Evolutionary conservation across 345 rosid genomes (phyloP).

Genomic region (Eutrema heterophyllum): DNA sequence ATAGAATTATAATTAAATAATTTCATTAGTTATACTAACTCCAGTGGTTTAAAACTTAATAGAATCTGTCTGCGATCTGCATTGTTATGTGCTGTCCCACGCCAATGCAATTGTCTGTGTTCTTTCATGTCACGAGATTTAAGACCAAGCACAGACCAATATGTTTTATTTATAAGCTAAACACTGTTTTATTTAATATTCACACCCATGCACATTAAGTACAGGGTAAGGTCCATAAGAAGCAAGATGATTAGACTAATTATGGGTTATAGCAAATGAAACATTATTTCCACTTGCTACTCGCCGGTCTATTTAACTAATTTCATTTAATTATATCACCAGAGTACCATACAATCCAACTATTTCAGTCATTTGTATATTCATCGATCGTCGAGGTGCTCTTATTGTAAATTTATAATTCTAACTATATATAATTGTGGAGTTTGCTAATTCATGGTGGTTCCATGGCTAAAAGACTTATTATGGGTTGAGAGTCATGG

Average conservation of each 20-base stretch:
- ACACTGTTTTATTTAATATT: constrained; percentile 13
- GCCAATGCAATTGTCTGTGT: constrained; percentile 30
- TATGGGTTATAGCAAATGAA: background rate
- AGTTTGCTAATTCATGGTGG: too few species aligned
- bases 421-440: background rate
- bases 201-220: constrained; percentile 25
- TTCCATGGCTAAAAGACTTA: too few species aligned
- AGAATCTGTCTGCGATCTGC: constrained; percentile 27
- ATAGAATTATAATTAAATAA: background rate
- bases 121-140: constrained; percentile 27
- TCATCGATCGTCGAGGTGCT: background rate
- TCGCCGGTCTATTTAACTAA: background rate
- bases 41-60: constrained; percentile 15
- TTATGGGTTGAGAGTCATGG: too few species aligned
- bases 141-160: constrained; percentile 32
- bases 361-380: background rate
- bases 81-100: constrained; percentile 32
- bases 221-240: constrained; percentile 12
- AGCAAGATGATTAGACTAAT: constrained; percentile 9
- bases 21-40: background rate
- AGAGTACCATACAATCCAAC: constrained; percentile 1
- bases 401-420: background rate
- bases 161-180: constrained; percentile 7
- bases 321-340: background rate
- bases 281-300: constrained; percentile 5